These are phyloP conservation scores for Aspergillus candidus DNA, from an alignment of 2,329 filamentous ascomycete genomes.

Conservation along the genomic window DNA sequence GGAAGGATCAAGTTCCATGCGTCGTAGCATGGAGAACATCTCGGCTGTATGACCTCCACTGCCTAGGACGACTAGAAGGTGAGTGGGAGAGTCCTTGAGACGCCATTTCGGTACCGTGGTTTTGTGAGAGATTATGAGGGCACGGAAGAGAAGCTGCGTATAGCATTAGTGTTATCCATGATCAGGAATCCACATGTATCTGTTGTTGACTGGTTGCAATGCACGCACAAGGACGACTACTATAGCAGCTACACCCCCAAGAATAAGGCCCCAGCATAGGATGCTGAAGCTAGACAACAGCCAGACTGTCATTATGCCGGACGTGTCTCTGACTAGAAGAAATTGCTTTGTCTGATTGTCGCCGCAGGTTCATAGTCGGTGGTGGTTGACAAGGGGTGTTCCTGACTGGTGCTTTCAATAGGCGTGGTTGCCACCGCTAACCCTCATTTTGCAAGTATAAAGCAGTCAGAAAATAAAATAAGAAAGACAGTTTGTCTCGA, in stretches of 20 bases:
- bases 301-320: slow-evolving; percentile 1
- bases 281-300: neutral
- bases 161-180: slow-evolving; percentile 4
- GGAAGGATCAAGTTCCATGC: slow-evolving; percentile 43
- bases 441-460: neutral
- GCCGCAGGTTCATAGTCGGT: too few relatives aligned
- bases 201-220: neutral
- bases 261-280: neutral
- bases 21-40: slow-evolving; percentile 78
- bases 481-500: neutral
- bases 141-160: slow-evolving; percentile 20
- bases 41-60: slow-evolving; percentile 93
- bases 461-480: neutral
- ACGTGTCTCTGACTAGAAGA: too few relatives aligned
- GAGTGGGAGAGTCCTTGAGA: slow-evolving; percentile 36
- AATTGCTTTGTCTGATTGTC: too few relatives aligned
- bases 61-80: slow-evolving; percentile 77
- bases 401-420: too few relatives aligned
- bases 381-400: too few relatives aligned
- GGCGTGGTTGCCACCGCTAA: too few relatives aligned
- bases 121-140: slow-evolving; percentile 27
- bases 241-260: neutral
- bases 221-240: slow-evolving; percentile 5
- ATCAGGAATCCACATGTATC: too few relatives aligned
- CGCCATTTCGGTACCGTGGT: slow-evolving; percentile 25